These are phyloP conservation scores for Phytopythium litorale DNA, from an alignment of 352 stramenopile species.

Conservation along the genomic window DNA sequence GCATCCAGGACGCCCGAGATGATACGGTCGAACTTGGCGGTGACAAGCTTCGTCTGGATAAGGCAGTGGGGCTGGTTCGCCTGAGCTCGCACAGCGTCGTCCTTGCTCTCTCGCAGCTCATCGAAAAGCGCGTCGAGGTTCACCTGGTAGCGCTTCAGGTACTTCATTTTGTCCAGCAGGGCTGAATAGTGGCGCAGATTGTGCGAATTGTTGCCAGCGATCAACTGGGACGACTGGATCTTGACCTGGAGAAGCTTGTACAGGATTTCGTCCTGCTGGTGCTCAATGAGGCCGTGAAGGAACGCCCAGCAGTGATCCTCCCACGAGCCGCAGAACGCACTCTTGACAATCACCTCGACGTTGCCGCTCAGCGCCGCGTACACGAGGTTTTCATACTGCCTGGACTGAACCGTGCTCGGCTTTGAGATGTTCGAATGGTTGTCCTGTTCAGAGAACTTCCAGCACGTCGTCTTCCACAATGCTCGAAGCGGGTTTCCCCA, in stretches of 20 bases:
- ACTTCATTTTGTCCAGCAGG: constrained; percentile 68
- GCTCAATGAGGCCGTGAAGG: constrained; percentile 60
- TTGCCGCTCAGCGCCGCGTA: constrained; percentile 81
- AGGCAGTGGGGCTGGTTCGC: constrained; percentile 63
- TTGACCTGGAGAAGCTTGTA: constrained; percentile 75
- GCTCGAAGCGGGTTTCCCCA: constrained; percentile 83
- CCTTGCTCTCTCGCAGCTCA: constrained; percentile 59
- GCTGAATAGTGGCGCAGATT: constrained; percentile 50
- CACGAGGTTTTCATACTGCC: constrained; percentile 75
- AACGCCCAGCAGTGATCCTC: constrained; percentile 86
- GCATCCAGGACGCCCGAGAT: constrained; percentile 59
- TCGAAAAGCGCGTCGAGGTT: constrained; percentile 76
- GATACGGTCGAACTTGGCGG: constrained; percentile 72
- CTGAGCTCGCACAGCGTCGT: constrained; percentile 62
- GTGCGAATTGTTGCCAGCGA: constrained; percentile 63
- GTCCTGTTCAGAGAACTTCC: constrained; percentile 64
- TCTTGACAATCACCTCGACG: constrained; percentile 56
- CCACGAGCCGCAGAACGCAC: constrained; percentile 71
- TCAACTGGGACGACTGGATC: constrained; percentile 60
- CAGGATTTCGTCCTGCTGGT: constrained; percentile 68
- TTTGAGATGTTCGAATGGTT: constrained; percentile 48
- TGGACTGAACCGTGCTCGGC: constrained; percentile 51
- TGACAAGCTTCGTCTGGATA: constrained; percentile 81
- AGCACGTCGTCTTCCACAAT: constrained; percentile 86
- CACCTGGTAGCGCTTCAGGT: constrained; percentile 68